Evolutionary conservation across 1,139 yeast genomes (phyloP).

Genomic region (Scheffersomyces titani): DNA sequence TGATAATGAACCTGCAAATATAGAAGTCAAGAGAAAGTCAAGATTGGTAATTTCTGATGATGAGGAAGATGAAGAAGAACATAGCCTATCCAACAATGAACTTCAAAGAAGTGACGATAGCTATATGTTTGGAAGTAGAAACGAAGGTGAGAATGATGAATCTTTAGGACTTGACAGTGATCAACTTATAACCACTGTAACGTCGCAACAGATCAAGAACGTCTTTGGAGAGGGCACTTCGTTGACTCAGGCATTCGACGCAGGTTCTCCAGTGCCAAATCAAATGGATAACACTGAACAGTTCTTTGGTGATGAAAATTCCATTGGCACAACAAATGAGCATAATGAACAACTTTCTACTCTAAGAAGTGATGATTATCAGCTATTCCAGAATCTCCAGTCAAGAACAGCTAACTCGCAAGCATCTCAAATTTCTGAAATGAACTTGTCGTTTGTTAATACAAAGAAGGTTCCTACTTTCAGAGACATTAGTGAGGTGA

Average conservation of each 20-base stretch:
- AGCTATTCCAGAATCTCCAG: conserved; percentile 33
- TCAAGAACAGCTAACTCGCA: conserved; percentile 19
- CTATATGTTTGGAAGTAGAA: conserved; percentile 35
- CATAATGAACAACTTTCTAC: neutral
- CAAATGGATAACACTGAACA: neutral
- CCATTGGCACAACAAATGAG: neutral
- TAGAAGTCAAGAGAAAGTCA: conserved; percentile 4
- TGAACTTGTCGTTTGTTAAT: conserved; percentile 4
- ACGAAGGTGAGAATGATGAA: conserved; percentile 13
- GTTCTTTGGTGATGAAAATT: neutral
- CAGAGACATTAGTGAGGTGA: conserved; percentile 18
- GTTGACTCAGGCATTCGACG: neutral
- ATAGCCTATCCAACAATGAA: conserved; percentile 21
- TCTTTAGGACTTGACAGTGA: conserved; percentile 10
- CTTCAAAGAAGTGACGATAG: conserved; percentile 30
- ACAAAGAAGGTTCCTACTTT: conserved; percentile 21
- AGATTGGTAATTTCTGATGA: conserved; percentile 13
- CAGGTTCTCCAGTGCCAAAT: neutral
- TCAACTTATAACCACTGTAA: conserved; percentile 17
- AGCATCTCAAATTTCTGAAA: conserved; percentile 6
- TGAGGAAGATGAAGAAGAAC: conserved; percentile 20
- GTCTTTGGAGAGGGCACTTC: conserved; percentile 1
- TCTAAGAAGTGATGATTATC: conserved; percentile 7
- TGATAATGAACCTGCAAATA: conserved; percentile 3
- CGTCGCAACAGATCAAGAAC: conserved; percentile 5